A percentile compares a stretch with the other conserved stretches of the same genome.
phyloP scores from a whole-genome alignment of 108 stramenopile species.

The Nitzschia palea region DNA sequence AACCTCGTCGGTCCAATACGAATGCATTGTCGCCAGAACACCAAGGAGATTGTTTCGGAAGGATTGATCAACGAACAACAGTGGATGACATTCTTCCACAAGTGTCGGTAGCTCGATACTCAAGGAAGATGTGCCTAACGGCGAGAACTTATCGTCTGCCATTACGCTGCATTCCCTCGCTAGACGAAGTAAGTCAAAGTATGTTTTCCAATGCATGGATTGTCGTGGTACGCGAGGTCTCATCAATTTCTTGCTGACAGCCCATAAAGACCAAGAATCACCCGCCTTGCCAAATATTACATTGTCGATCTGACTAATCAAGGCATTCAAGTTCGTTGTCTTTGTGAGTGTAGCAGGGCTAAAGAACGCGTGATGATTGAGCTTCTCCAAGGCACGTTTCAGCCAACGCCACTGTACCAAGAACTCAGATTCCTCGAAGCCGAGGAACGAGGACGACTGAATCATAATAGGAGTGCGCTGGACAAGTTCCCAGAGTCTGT shows the following conservation, averaged over 20 bases:
- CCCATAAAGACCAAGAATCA: constrained; percentile 34
- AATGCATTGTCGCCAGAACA: constrained; percentile 76
- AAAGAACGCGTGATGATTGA: not conserved
- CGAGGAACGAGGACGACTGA: constrained; percentile 21
- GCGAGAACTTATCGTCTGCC: constrained; percentile 31
- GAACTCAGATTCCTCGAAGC: constrained; percentile 66
- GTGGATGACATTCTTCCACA: constrained; percentile 50
- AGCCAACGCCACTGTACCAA: constrained; percentile 82
- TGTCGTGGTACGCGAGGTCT: constrained; percentile 63
- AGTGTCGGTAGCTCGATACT: constrained; percentile 45
- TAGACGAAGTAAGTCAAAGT: constrained; percentile 39
- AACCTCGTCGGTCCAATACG: constrained; percentile 73
- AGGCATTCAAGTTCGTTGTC: constrained; percentile 36
- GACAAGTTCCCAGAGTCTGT: constrained; percentile 69
- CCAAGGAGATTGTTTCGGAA: constrained; percentile 62
- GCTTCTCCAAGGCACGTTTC: constrained; percentile 4
- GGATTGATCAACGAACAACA: constrained; percentile 47
- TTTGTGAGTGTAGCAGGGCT: not conserved
- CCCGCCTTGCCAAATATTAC: constrained; percentile 46
- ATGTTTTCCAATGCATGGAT: constrained; percentile 46
- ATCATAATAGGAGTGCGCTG: constrained; percentile 15
- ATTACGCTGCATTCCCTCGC: constrained; percentile 37
- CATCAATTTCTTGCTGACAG: constrained; percentile 55
- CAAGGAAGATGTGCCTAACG: constrained; percentile 20
- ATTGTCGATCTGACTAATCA: constrained; percentile 50